Percentiles rank a stretch among this genome's conserved stretches.
These are phyloP conservation scores for Chenopodium formosanum DNA, from an alignment of 148 eudicot genomes.

Conservation along the genomic window DNA sequence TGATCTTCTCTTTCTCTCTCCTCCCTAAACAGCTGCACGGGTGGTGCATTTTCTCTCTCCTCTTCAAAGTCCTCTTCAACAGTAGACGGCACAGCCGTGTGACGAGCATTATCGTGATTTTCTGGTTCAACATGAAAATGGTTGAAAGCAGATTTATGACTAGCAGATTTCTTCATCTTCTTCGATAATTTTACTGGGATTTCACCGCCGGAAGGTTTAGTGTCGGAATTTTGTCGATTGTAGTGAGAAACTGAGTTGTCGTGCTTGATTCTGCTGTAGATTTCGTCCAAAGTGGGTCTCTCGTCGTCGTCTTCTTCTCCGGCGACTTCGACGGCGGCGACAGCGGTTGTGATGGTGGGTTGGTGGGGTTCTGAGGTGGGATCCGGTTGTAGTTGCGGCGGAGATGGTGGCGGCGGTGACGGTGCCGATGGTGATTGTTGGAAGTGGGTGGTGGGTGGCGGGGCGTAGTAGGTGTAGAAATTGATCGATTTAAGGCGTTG, in stretches of 20 bases:
- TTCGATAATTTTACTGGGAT: conserved; percentile 43
- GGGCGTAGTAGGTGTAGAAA: conserved; percentile 38
- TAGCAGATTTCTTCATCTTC: conserved; percentile 76
- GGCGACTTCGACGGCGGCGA: neutral
- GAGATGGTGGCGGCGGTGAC: neutral
- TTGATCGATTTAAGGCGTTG: conserved; percentile 70
- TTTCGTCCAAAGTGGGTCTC: conserved; percentile 50
- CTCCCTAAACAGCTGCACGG: too few species aligned
- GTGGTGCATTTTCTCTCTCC: conserved; percentile 1
- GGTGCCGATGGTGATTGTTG: neutral
- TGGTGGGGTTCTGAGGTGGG: conserved; percentile 20
- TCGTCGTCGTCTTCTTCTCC: conserved; percentile 28
- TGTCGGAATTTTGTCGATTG: conserved; percentile 59
- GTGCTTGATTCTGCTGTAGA: conserved; percentile 46
- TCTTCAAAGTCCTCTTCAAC: conserved; percentile 11
- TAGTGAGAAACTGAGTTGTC: conserved; percentile 18
- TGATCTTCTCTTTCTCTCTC: conserved; percentile 26
- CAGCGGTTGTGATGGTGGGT: conserved; percentile 15
- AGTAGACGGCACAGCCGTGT: neutral
- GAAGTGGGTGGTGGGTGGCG: conserved; percentile 14
- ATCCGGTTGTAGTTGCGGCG: neutral
- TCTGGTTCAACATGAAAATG: conserved; percentile 12
- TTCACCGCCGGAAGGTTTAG: conserved; percentile 43
- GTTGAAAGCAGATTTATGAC: conserved; percentile 27
- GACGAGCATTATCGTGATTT: neutral